These are phyloP conservation scores for Fusarium palustre DNA, from an alignment of 2,329 filamentous ascomycete genomes.

Conservation along the genomic window DNA sequence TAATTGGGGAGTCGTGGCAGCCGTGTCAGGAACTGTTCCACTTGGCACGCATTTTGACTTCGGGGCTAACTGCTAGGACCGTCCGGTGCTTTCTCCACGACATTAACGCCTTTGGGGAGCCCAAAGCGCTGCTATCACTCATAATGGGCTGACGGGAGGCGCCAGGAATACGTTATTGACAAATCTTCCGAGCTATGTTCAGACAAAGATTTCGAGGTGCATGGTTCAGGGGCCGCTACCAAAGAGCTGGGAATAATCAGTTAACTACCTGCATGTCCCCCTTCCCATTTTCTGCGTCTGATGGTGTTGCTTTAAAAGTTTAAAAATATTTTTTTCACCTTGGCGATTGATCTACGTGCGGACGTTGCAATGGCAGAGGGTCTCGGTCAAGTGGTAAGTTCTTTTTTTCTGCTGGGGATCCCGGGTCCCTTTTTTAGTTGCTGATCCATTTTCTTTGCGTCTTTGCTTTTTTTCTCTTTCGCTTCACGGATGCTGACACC, in stretches of 20 bases:
- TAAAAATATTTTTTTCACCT: background rate
- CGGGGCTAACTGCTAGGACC: background rate
- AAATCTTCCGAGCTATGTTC: background rate
- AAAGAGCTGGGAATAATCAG: slow-evolving; percentile 27
- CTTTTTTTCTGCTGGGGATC: background rate
- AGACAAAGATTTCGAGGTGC: background rate
- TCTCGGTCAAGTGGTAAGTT: slow-evolving; percentile 42
- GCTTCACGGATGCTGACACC: background rate
- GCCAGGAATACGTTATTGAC: background rate
- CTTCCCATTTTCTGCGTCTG: background rate
- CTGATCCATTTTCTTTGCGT: background rate
- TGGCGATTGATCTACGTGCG: background rate
- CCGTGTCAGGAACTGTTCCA: background rate
- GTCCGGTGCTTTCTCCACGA: background rate
- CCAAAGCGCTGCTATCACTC: background rate
- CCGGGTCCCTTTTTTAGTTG: background rate
- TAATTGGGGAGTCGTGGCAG: background rate
- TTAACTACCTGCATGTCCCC: slow-evolving; percentile 20
- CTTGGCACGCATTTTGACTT: slow-evolving; percentile 13
- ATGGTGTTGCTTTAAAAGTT: background rate
- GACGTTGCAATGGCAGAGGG: slow-evolving; percentile 42
- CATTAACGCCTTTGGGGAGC: slow-evolving; percentile 2
- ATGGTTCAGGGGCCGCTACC: background rate
- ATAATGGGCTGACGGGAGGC: slow-evolving; percentile 8
- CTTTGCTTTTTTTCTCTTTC: background rate